These are phyloP conservation scores for Stevia rebaudiana DNA, from an alignment of 140 eudicot species.

Conservation along the genomic window DNA sequence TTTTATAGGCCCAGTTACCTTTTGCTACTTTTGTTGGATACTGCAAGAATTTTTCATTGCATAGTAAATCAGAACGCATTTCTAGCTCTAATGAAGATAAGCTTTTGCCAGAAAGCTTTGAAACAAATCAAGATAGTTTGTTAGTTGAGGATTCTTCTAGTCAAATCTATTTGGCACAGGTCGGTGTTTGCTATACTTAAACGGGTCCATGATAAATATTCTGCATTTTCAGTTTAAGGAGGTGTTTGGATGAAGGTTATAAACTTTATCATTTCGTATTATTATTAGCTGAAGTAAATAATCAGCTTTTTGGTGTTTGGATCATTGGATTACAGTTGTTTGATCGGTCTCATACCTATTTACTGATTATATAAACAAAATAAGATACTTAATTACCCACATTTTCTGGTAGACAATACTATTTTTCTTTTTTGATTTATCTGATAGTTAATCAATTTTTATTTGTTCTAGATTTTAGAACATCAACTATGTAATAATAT, in stretches of 20 bases:
- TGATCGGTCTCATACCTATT: background rate
- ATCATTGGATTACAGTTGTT: background rate
- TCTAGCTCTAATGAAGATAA: conserved; percentile 28
- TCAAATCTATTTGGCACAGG: conserved; percentile 95
- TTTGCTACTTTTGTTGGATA: conserved; percentile 66
- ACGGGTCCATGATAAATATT: conserved; percentile 3
- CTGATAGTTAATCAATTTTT: background rate
- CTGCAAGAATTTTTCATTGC: conserved; percentile 48
- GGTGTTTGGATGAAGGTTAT: background rate
- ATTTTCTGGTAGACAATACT: background rate
- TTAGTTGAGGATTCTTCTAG: conserved; percentile 30
- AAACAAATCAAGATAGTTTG: conserved; percentile 27
- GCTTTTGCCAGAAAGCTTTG: conserved; percentile 17
- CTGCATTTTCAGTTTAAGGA: conserved; percentile 1
- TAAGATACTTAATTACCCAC: background rate
- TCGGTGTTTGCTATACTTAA: conserved; percentile 22
- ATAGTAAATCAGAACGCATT: conserved; percentile 17
- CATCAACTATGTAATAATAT: background rate
- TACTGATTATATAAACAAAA: background rate
- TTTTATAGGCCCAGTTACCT: conserved; percentile 51
- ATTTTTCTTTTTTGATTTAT: background rate
- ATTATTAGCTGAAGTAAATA: background rate
- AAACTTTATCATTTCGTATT: background rate
- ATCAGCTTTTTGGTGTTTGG: background rate
- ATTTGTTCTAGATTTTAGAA: background rate